Evolutionary conservation across 768 basidiomycete genomes (phyloP).

Genomic region (Nevesoporus exiguus): DNA sequence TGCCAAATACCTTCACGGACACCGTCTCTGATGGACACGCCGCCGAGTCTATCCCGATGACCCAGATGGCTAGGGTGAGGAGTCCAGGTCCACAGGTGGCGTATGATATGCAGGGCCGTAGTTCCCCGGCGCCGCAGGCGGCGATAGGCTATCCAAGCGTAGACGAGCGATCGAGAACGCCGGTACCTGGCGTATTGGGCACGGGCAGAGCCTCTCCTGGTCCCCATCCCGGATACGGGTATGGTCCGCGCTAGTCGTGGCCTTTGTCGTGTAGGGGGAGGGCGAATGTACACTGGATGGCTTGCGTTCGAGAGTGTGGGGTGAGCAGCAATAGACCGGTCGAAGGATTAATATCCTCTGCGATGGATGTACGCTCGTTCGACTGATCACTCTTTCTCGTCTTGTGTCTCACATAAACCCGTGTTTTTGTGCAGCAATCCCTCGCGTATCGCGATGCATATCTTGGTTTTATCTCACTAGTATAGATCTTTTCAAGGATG

Average conservation of each 20-base stretch:
- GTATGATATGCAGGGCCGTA: slow-evolving; percentile 36
- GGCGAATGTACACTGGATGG: slow-evolving; percentile 8
- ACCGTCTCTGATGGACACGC: slow-evolving; percentile 27
- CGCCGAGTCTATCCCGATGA: slow-evolving; percentile 73
- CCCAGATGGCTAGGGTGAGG: slow-evolving; percentile 46
- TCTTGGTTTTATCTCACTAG: slow-evolving; percentile 16
- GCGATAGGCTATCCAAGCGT: slow-evolving; percentile 34
- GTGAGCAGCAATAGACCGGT: slow-evolving; percentile 14
- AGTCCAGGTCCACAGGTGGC: slow-evolving; percentile 42
- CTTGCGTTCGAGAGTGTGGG: slow-evolving; percentile 7
- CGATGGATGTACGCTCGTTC: slow-evolving; percentile 26
- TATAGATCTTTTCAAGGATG: slow-evolving; percentile 25
- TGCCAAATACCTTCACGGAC: slow-evolving; percentile 61
- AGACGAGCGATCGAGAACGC: slow-evolving; percentile 31
- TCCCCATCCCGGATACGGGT: slow-evolving; percentile 45
- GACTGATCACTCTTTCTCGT: slow-evolving; percentile 18
- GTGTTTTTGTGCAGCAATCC: slow-evolving; percentile 13
- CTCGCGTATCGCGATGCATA: slow-evolving; percentile 10
- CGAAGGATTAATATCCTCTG: slow-evolving; percentile 15
- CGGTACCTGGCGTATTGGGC: slow-evolving; percentile 24
- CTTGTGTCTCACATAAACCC: slow-evolving; percentile 8
- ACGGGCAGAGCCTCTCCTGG: slow-evolving; percentile 43
- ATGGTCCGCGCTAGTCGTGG: slow-evolving; percentile 28
- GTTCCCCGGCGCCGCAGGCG: slow-evolving; percentile 42
- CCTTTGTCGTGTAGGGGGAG: background rate